Percentiles rank a stretch among this genome's conserved stretches.
Evolutionary conservation across 2,329 filamentous ascomycete genomes (phyloP).

Genomic region (Fusarium pilosicola): DNA sequence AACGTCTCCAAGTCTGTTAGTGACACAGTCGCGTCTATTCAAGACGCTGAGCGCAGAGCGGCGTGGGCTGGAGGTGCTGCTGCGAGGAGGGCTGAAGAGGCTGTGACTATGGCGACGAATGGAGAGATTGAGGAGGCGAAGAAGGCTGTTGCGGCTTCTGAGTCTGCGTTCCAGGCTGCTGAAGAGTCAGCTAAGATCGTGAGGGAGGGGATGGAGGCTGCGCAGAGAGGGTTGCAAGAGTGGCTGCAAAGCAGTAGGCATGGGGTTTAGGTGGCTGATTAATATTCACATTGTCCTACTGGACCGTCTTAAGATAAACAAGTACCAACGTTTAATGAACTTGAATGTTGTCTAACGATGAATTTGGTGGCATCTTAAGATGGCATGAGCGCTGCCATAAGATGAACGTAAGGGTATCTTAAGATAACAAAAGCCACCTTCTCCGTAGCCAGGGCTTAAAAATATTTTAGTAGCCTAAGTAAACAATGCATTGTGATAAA

Average conservation of each 20-base stretch:
- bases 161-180: slow-evolving; percentile 11
- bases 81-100: slow-evolving; percentile 18
- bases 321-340: background rate
- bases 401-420: background rate
- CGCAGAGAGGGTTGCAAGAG: slow-evolving; percentile 22
- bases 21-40: background rate
- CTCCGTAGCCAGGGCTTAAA: no score
- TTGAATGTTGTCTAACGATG: accelerated
- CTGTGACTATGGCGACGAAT: slow-evolving; percentile 10
- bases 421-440: no score
- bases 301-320: accelerated
- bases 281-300: accelerated
- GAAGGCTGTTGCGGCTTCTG: slow-evolving; percentile 12
- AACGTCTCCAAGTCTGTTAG: background rate
- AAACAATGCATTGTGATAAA: no score
- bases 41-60: slow-evolving; percentile 16
- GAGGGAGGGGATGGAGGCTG: slow-evolving; percentile 17
- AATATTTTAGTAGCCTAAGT: no score
- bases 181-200: slow-evolving; percentile 15
- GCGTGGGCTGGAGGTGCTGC: slow-evolving; percentile 17
- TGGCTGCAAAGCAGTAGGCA: slow-evolving; percentile 27
- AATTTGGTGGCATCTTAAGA: background rate
- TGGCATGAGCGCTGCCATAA: no score
- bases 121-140: slow-evolving; percentile 14
- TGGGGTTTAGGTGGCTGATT: background rate